A percentile compares a stretch with the other conserved stretches of the same genome.
phyloP scores from a whole-genome alignment of 192 early-diverging fungal species.

The Backusella circina region DNA sequence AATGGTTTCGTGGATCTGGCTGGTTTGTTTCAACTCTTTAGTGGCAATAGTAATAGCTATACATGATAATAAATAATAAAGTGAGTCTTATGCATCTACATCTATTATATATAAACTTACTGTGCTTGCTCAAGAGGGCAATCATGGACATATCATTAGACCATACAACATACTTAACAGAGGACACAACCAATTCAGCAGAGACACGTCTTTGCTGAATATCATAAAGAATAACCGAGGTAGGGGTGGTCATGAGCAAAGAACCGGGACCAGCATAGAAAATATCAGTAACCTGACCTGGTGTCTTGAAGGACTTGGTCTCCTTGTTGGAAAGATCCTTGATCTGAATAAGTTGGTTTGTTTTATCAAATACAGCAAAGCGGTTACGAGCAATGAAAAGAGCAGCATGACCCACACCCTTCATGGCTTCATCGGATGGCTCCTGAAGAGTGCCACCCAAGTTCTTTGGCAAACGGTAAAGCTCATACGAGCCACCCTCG shows the following conservation, averaged over 20 bases:
- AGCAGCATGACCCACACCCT: constrained; percentile 77
- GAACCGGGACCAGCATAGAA: constrained; percentile 86
- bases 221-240: constrained; percentile 89
- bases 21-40: constrained; percentile 85
- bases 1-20: constrained; percentile 94
- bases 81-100: not conserved
- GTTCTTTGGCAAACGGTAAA: constrained; percentile 82
- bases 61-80: not conserved
- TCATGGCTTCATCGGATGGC: constrained; percentile 60
- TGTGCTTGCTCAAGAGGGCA: constrained; percentile 95
- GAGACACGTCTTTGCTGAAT: constrained; percentile 76
- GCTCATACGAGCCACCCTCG: constrained; percentile 90
- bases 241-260: constrained; percentile 78
- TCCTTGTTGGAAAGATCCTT: constrained; percentile 84
- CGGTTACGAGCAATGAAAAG: constrained; percentile 96
- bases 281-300: constrained; percentile 76
- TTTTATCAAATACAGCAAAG: constrained; percentile 93
- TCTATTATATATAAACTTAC: constrained; percentile 37
- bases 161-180: constrained; percentile 95
- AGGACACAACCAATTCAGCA: constrained; percentile 75
- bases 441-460: constrained; percentile 61
- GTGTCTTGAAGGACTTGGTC: constrained; percentile 87
- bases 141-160: constrained; percentile 84
- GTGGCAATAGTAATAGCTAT: constrained; percentile 83
- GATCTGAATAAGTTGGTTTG: constrained; percentile 78